Percentiles rank a stretch among this genome's conserved stretches.
Evolutionary conservation across 306 rosid genomes (phyloP).

Genomic region (Sindora glabra): DNA sequence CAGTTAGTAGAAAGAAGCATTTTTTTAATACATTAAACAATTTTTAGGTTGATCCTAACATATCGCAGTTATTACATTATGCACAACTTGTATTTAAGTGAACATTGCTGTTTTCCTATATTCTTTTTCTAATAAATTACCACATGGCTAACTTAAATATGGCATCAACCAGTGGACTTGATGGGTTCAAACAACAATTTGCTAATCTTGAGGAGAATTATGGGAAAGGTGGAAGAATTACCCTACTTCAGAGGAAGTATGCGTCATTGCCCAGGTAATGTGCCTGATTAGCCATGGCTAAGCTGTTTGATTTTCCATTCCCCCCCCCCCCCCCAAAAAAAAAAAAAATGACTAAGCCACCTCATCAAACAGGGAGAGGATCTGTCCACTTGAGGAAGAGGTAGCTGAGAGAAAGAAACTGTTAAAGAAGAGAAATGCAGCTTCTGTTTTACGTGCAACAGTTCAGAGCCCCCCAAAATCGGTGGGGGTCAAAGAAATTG

Average conservation of each 20-base stretch:
- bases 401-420: conserved; percentile 19
- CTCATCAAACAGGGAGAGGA: conserved; percentile 36
- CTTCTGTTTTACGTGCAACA: conserved; percentile 33
- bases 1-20: too few relatives aligned
- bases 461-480: conserved; percentile 36
- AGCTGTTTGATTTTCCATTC: background rate
- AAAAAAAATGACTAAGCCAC: background rate
- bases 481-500: conserved; percentile 4
- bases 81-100: background rate
- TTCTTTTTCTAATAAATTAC: background rate
- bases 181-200: conserved; percentile 50
- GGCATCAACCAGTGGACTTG: conserved; percentile 40
- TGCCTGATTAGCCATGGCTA: background rate
- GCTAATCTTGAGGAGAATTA: conserved; percentile 49
- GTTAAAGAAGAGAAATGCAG: conserved; percentile 7
- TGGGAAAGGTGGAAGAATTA: conserved; percentile 31
- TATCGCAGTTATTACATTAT: background rate
- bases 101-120: background rate
- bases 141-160: background rate
- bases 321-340: too few relatives aligned
- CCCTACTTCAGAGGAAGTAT: conserved; percentile 42
- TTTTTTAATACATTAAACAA: too few relatives aligned
- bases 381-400: conserved; percentile 25
- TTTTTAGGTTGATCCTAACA: too few relatives aligned
- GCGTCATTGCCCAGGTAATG: conserved; percentile 60